phyloP scores from a whole-genome alignment of 345 rosid genomes.

The Leavenworthia alabamica region DNA sequence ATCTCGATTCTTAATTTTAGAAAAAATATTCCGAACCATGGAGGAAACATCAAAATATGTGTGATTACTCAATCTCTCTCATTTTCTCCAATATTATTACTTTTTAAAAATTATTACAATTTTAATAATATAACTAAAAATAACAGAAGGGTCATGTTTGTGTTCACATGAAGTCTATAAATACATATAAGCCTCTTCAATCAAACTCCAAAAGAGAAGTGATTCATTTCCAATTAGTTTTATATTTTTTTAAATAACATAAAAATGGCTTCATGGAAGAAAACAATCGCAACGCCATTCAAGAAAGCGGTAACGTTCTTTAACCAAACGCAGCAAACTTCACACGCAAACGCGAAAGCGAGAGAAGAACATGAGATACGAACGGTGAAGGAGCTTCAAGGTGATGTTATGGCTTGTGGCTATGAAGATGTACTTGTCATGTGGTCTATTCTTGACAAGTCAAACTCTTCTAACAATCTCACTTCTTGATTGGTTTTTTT shows the following conservation, averaged over 20 bases:
- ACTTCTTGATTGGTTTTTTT: constrained; percentile 32
- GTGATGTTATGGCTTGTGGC: constrained; percentile 89
- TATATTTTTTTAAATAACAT: background rate
- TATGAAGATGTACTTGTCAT: constrained; percentile 90
- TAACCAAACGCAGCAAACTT: constrained; percentile 46
- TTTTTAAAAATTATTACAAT: background rate
- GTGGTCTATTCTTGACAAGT: constrained; percentile 97
- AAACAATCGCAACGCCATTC: constrained; percentile 72
- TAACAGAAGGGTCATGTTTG: background rate
- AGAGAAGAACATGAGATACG: constrained; percentile 44
- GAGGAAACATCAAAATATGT: no score
- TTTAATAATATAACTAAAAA: background rate
- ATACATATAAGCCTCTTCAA: constrained; percentile 16
- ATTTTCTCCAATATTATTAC: constrained; percentile 3
- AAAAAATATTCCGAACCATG: no score
- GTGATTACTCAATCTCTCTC: no score
- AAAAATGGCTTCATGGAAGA: constrained; percentile 74
- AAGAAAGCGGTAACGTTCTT: constrained; percentile 77
- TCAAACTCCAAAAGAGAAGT: no score
- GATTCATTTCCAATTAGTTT: background rate
- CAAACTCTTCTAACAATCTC: constrained; percentile 53
- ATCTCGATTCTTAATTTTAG: no score
- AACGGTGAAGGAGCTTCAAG: constrained; percentile 56
- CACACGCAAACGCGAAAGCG: constrained; percentile 19
- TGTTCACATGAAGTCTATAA: constrained; percentile 31